Evolutionary conservation across 345 rosid species (phyloP), one percentile per base, ranked within the genome.

Genomic region (Citrus australasica): DNA sequence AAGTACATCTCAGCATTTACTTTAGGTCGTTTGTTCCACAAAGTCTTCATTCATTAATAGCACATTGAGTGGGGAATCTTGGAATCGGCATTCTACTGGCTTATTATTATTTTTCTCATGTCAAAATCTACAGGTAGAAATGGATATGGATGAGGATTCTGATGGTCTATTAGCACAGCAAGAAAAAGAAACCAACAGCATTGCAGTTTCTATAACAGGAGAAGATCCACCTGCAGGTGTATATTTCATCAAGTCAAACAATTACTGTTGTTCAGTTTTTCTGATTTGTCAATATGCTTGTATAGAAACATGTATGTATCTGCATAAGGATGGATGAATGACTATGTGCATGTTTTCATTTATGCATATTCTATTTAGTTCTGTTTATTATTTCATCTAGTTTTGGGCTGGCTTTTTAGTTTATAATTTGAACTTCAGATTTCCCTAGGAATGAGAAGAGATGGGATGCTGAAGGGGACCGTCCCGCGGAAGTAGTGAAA

Each of bases 141-240:
- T 93, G 99, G 97, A 95, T 82, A 87, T 91, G 91, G 98, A 87
- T 85, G 99, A 95, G 65, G 73, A 82, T 75, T 33, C n/a, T 74
- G 88, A 87, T 60, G 78, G 75, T 71, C 78, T 67, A 59, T 79
- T 86, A 33, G 80, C 72, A 46, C 76, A 46, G 75, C 91, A 81
- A 75, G 94, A 86, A 80, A 78, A 75, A 77, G 85, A 84, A 59
- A 61, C 82, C 2, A 90, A 85, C 77, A 83, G 79, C 75, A 69
- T 27, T 56, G 69, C 40, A 24, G 84, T 42, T 48, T 58, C 80
- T 68, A 67, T 81, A 32, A 75, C 37, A 70, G 85, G 82, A 63
- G 87, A 85, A 72, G 85, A 77, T 65, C 80, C 69, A 40, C 79
- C 79, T 11, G 77, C 83, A 66, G 94, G 95, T 93, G 89, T 72